These are phyloP conservation scores for Hortiboletus campestris DNA, from an alignment of 768 basidiomycete genomes.

Conservation along the genomic window DNA sequence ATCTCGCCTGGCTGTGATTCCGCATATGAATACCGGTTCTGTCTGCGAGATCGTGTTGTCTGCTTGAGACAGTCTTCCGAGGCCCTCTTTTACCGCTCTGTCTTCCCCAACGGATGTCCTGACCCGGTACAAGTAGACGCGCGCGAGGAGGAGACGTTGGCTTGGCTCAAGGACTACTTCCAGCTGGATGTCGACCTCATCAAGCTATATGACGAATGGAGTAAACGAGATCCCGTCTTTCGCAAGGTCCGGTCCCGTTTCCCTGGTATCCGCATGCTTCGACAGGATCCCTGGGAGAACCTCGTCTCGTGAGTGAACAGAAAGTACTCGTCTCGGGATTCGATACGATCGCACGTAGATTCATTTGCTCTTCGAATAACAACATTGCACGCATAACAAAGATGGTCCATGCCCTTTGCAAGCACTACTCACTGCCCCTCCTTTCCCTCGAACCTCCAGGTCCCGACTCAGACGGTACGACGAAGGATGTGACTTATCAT, in stretches of 20 bases:
- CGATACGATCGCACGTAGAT: constrained; percentile 46
- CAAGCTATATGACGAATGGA: constrained; percentile 76
- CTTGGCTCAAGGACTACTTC: constrained; percentile 85
- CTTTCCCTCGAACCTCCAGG: constrained; percentile 44
- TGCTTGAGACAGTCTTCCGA: constrained; percentile 73
- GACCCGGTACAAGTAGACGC: constrained; percentile 31
- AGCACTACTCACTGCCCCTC: constrained; percentile 69
- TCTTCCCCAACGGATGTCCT: constrained; percentile 51
- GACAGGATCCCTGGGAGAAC: constrained; percentile 97
- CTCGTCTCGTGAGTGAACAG: constrained; percentile 74
- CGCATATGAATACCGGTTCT: constrained; percentile 74
- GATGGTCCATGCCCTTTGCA: constrained; percentile 85
- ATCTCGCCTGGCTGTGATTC: constrained; percentile 18
- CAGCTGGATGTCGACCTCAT: constrained; percentile 76
- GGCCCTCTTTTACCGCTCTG: constrained; percentile 66
- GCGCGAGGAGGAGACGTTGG: constrained; percentile 62
- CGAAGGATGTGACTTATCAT: constrained; percentile 51
- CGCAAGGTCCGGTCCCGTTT: constrained; percentile 59
- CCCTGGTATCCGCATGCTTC: constrained; percentile 78
- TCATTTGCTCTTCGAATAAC: constrained; percentile 98
- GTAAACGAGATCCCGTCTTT: constrained; percentile 71
- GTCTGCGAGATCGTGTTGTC: constrained; percentile 78
- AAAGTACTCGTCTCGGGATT: neutral
- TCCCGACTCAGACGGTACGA: constrained; percentile 28
- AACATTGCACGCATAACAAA: constrained; percentile 93